A percentile compares a stretch with the other conserved stretches of the same genome.
These are phyloP conservation scores for Peronospora destructor DNA, from an alignment of 352 stramenopile genomes.

Conservation along the genomic window DNA sequence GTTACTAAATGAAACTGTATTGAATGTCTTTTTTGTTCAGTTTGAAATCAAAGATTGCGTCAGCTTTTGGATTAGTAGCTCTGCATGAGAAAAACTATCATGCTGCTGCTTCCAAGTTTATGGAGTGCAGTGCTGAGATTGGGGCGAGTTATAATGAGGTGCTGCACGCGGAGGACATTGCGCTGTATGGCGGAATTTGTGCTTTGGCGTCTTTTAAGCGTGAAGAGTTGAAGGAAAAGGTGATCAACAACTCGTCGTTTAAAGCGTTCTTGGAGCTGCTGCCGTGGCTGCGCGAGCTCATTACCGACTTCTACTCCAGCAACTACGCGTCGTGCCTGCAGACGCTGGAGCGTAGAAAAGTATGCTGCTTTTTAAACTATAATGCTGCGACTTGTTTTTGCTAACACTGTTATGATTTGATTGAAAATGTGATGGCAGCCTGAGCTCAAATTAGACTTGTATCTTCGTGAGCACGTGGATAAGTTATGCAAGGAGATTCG, in stretches of 20 bases:
- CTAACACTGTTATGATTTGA: constrained; percentile 1
- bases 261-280: constrained; percentile 85
- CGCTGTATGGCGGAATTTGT: constrained; percentile 80
- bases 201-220: constrained; percentile 81
- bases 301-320: constrained; percentile 84
- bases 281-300: constrained; percentile 82
- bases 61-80: constrained; percentile 69
- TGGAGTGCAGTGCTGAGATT: constrained; percentile 75
- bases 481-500: constrained; percentile 77
- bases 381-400: not conserved
- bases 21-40: constrained; percentile 24
- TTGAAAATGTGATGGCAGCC: constrained; percentile 23
- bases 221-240: constrained; percentile 71
- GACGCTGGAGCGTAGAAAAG: constrained; percentile 68
- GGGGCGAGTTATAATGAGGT: constrained; percentile 78
- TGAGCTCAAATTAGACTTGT: constrained; percentile 74
- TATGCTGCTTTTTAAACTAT: constrained; percentile 5
- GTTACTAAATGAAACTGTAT: not conserved
- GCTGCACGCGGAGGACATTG: constrained; percentile 82
- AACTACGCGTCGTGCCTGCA: constrained; percentile 82
- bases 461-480: constrained; percentile 67
- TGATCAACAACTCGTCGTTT: constrained; percentile 86
- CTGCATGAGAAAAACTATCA: constrained; percentile 81
- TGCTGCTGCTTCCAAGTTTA: constrained; percentile 68
- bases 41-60: constrained; percentile 76